Evolutionary conservation across 345 rosid genomes (phyloP), one percentile per base, ranked within the genome.

Genomic region (Laguncularia racemosa): DNA sequence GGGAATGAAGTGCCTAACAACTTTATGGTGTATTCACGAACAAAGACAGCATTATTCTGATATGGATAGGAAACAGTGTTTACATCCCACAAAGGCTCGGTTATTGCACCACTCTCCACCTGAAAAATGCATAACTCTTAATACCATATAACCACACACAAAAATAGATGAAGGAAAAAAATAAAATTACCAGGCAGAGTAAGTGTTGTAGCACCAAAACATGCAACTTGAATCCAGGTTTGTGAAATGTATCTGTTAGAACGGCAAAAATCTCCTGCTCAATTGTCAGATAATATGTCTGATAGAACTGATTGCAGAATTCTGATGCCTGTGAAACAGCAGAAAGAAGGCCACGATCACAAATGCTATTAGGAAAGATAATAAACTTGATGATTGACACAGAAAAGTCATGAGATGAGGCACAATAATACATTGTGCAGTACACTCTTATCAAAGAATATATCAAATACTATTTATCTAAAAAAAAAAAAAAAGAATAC

Each of bases 221-320:
- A 60, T 93, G 99, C 75, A 93, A 71, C 88, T 93, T 93, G 82
- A 93, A 93, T 55, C 99, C 99, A 66, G 99, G 99, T 73, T 93
- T 93, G 65, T 93, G 99, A 64, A 93, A 93, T 8, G 99, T 93
- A 67, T 93, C 97, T 0, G 99, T 87, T 74, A 93, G 74, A 55
- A 93, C 99, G 1, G 92, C 96, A 78, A 93, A 93, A 64, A 81
- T 93, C 71, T 93, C 99, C 75, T 93, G 99, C 84, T 87, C 99
- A 57, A 83, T 83, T 23, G 79, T 68, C 73, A 85, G 55, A 64
- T 71, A 83, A 66, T 86, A 86, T 9, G 85, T 73, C 53, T 68
- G 71, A 67, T 76, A 85, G 80, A 95, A 95, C 61, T 95, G 97
- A 71, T 90, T 85, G 57, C 97, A 88, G 67, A 88, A 95, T 60